A percentile compares a stretch with the other conserved stretches of the same genome.
These are phyloP conservation scores for Cercospora nicotianae DNA, from an alignment of 2,329 filamentous ascomycete genomes.

Conservation along the genomic window DNA sequence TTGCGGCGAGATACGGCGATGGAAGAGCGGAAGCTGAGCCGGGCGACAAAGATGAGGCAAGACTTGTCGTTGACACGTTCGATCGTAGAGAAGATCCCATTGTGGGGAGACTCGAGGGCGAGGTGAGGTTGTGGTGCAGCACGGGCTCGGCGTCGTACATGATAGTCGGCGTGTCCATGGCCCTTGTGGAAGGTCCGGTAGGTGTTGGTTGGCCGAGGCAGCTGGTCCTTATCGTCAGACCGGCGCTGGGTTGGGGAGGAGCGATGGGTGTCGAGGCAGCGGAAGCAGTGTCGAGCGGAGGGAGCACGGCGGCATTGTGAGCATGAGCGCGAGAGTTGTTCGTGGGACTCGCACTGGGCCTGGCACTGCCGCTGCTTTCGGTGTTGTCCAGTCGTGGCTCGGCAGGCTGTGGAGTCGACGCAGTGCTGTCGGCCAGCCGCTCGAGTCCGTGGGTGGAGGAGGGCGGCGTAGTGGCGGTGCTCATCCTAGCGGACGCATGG, in stretches of 20 bases:
- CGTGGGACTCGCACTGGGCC: neutral
- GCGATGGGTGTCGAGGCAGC: slow-evolving; percentile 13
- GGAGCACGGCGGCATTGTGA: slow-evolving; percentile 20
- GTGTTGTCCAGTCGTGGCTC: neutral
- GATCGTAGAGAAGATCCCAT: slow-evolving; percentile 40
- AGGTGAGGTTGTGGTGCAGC: slow-evolving; percentile 40
- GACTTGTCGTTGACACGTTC: slow-evolving; percentile 46
- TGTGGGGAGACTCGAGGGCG: slow-evolving; percentile 35
- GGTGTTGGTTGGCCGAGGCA: slow-evolving; percentile 9
- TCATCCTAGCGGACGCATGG: slow-evolving; percentile 5
- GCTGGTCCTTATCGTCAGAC: slow-evolving; percentile 29
- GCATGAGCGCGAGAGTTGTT: slow-evolving; percentile 11
- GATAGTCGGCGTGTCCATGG: slow-evolving; percentile 25
- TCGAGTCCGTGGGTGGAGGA: neutral
- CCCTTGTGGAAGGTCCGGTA: slow-evolving; percentile 14
- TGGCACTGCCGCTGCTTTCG: neutral
- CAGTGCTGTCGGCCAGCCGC: neutral
- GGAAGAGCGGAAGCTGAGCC: slow-evolving; percentile 48
- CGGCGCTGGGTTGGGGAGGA: slow-evolving; percentile 23
- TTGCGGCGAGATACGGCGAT: slow-evolving; percentile 51
- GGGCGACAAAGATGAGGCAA: slow-evolving; percentile 48
- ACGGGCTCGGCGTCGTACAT: slow-evolving; percentile 21
- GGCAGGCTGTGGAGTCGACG: neutral
- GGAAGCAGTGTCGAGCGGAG: slow-evolving; percentile 22
- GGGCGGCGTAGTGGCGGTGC: neutral